Percentiles rank a stretch among this genome's conserved stretches.
phyloP scores from a whole-genome alignment of 2,329 filamentous ascomycete genomes.

The Xylariaceae sp. region DNA sequence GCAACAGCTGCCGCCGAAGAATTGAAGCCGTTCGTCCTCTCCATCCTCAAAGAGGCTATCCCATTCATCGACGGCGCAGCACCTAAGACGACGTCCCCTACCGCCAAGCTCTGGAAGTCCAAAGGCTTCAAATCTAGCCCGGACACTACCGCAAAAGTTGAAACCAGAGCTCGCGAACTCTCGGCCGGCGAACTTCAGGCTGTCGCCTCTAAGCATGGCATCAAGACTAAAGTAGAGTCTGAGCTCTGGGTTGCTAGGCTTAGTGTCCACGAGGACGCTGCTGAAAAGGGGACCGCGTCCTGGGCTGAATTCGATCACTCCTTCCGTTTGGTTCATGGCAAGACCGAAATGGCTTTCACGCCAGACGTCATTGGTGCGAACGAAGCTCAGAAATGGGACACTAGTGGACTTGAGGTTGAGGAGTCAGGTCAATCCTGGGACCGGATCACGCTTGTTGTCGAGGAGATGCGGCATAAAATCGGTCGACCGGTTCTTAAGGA shows the following conservation, averaged over 20 bases:
- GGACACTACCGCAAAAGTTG: conserved; percentile 49
- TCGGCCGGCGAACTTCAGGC: conserved; percentile 41
- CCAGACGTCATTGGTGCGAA: conserved; percentile 51
- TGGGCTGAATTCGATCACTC: conserved; percentile 63
- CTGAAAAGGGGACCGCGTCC: conserved; percentile 51
- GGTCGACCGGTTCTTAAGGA: conserved; percentile 56
- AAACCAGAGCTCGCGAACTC: conserved; percentile 53
- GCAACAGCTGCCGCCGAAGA: conserved; percentile 38
- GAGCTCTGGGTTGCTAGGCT: conserved; percentile 65
- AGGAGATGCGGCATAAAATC: conserved; percentile 66
- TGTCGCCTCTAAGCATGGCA: conserved; percentile 26
- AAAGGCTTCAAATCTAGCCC: conserved; percentile 49
- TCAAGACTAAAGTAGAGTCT: conserved; percentile 13
- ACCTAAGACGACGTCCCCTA: conserved; percentile 34
- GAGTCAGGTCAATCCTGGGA: conserved; percentile 43
- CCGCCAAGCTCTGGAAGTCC: conserved; percentile 46
- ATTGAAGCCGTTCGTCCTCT: conserved; percentile 49
- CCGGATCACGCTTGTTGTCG: conserved; percentile 49
- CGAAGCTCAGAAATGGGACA: conserved; percentile 47
- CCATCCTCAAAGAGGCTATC: conserved; percentile 56
- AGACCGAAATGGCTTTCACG: conserved; percentile 58
- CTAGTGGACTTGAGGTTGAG: conserved; percentile 38
- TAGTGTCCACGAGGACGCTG: conserved; percentile 57
- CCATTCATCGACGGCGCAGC: conserved; percentile 57
- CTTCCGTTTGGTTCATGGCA: conserved; percentile 57